Base-by-base conservation (phyloP, 208 protist species). In the Trypanosoma scelopori region DNA sequence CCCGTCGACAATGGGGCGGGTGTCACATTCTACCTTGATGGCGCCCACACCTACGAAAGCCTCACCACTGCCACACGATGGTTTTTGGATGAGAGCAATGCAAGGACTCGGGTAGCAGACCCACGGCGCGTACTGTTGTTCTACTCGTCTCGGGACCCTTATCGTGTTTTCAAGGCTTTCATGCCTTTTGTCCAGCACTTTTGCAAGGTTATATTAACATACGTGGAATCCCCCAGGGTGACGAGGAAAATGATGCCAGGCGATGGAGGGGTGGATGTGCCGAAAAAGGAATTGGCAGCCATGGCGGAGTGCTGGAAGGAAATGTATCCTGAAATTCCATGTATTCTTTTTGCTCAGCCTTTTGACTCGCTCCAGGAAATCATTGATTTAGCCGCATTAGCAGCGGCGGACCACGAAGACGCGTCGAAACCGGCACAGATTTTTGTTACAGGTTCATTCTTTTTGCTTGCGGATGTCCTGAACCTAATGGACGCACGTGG, bases 41-140 rank as follows among this genome's bases (percentile, higher is more conserved):
- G 92, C n/a, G 92, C 92, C 1, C 92, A 97, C 71, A 97, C 92
- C 0, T 67, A 69, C 32, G 89, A 95, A 78, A 97, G 92, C 59
- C 55, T 97, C 16, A 18, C 41, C 5, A 41, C 71, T 30, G 87
- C 87, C 5, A 85, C 79, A 18, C 45, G 72, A 47, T 97, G 92
- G 89, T 95, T 93, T 50, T 37, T 93, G n/a, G 74, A 84, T 2
- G 82, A 52, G n/a, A 94, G 89, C 66, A 73, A 76, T 20, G 55
- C 43, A 5, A 35, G 55, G 12, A 80, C 77, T 37, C 46, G 71
- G 37, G 77, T 84, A 55, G 41, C 27, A 4, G 56, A 81, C 35
- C 74, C 39, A 32, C 83, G 84, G 25, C 81, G 85, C 45, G 84
- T 91, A 42, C 76, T 95, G 16, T 27, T 95, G 42, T 83, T 95